A percentile compares a stretch with the other conserved stretches of the same genome.
Conservation (phyloP, 2,329 filamentous ascomycete genomes). For the Clarireedia homoeocarpa region DNA sequence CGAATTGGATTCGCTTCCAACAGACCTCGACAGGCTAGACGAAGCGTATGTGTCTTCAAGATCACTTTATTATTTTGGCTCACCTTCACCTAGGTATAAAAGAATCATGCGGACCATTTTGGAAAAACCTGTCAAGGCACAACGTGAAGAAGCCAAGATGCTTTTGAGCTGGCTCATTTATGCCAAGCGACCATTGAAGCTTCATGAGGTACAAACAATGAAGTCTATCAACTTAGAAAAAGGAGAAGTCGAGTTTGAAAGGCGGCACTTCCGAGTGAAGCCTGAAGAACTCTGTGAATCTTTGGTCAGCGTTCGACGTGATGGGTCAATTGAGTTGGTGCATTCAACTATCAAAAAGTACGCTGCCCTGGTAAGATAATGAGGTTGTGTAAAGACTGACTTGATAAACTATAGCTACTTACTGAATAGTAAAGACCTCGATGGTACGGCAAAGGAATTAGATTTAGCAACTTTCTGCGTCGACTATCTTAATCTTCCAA, state of each 20-base stretch:
- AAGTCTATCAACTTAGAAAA: constrained; percentile 29
- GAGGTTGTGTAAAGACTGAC: background rate
- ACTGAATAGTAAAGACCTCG: constrained; percentile 11
- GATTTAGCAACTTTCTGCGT: constrained; percentile 24
- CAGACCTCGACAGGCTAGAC: too few relatives aligned
- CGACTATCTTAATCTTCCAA: constrained; percentile 21
- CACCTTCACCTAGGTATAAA: too few relatives aligned
- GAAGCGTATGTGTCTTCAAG: too few relatives aligned
- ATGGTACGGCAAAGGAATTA: constrained; percentile 14
- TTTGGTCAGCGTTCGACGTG: constrained; percentile 27
- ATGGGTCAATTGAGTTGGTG: constrained; percentile 29
- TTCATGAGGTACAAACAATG: constrained; percentile 35
- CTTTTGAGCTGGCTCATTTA: constrained; percentile 23
- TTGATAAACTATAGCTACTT: constrained; percentile 10
- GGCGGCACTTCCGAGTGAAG: constrained; percentile 19
- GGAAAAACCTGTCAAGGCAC: too few relatives aligned
- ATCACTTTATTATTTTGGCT: too few relatives aligned
- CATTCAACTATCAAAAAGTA: constrained; percentile 30
- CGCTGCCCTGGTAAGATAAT: constrained; percentile 2
- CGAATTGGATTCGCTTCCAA: constrained; percentile 21
- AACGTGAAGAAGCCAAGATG: too few relatives aligned
- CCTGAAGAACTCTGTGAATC: constrained; percentile 32
- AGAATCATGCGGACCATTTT: too few relatives aligned
- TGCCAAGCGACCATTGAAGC: constrained; percentile 33
- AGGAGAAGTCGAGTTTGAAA: constrained; percentile 26